These are phyloP conservation scores for Lodderomyces beijingensis DNA, from an alignment of 1,139 yeast species.

Conservation along the genomic window DNA sequence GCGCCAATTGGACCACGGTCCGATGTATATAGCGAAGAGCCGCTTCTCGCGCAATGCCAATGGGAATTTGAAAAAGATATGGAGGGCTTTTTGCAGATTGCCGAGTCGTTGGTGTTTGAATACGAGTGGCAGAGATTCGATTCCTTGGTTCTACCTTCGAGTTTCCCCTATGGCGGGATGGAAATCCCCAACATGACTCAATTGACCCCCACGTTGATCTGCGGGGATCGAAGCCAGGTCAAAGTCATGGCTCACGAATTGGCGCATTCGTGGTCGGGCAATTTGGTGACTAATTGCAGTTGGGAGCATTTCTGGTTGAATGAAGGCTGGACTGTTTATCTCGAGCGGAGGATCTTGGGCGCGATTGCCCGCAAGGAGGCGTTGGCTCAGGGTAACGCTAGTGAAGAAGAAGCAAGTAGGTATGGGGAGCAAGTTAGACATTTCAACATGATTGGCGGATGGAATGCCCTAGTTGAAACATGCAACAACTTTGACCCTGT, in stretches of 20 bases:
- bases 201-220: conserved; percentile 33
- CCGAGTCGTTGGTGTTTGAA: conserved; percentile 28
- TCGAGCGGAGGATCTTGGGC: conserved; percentile 33
- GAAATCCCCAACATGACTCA: conserved; percentile 37
- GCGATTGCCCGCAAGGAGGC: conserved; percentile 27
- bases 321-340: conserved; percentile 39
- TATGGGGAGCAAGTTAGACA: conserved; percentile 31
- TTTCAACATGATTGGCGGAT: conserved; percentile 28
- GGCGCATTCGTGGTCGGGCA: conserved; percentile 39
- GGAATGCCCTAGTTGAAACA: conserved; percentile 25
- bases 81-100: conserved; percentile 31
- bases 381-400: conserved; percentile 16
- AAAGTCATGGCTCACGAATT: conserved; percentile 37
- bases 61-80: conserved; percentile 37
- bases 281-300: conserved; percentile 32
- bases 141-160: conserved; percentile 29
- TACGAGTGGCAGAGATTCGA: conserved; percentile 35
- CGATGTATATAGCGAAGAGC: conserved; percentile 26
- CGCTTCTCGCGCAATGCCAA: conserved; percentile 24
- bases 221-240: conserved; percentile 32
- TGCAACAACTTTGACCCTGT: conserved; percentile 12
- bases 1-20: conserved; percentile 36
- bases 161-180: conserved; percentile 40
- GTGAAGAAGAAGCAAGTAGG: conserved; percentile 12
- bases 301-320: conserved; percentile 41